Percentiles rank a stretch among this genome's conserved stretches.
These are phyloP conservation scores for sweet orange (Citrus sinensis) DNA, from an alignment of 345 rosid genomes.

Conservation along the genomic window DNA sequence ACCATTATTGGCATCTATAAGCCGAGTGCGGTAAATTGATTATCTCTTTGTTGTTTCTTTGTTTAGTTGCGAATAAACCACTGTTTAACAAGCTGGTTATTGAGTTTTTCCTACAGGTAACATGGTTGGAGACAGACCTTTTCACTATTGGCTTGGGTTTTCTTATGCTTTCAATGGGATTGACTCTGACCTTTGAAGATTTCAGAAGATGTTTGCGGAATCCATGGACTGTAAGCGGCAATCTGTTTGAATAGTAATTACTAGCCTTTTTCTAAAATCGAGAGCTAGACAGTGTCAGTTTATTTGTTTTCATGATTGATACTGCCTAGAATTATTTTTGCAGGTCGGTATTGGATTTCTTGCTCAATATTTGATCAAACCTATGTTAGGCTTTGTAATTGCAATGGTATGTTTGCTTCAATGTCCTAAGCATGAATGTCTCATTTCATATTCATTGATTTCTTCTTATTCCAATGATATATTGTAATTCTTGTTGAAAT, in stretches of 20 bases:
- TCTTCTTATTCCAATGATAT: not conserved
- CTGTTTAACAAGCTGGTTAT: conserved; percentile 11
- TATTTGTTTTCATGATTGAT: conserved; percentile 10
- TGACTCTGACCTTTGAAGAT: conserved; percentile 88
- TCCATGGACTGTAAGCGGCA: conserved; percentile 87
- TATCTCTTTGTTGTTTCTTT: conserved; percentile 7
- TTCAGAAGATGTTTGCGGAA: conserved; percentile 86
- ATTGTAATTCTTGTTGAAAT: not conserved
- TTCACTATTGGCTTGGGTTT: conserved; percentile 88
- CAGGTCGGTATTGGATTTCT: conserved; percentile 98
- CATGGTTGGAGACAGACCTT: conserved; percentile 90
- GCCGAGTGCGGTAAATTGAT: conserved; percentile 68
- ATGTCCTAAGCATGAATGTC: not conserved
- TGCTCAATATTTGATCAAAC: conserved; percentile 87
- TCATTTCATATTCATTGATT: not conserved
- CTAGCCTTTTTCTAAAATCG: not conserved
- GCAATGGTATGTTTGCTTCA: conserved; percentile 58
- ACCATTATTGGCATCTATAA: conserved; percentile 87
- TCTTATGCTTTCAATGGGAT: conserved; percentile 98
- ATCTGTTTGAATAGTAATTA: not conserved
- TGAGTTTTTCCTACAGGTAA: conserved; percentile 49
- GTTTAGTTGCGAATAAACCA: not conserved
- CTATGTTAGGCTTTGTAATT: conserved; percentile 70
- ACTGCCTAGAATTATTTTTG: conserved; percentile 24
- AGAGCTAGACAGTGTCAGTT: not conserved